These are phyloP conservation scores for Neonectria hederae DNA, from an alignment of 2,329 filamentous ascomycete genomes.

Conservation along the genomic window DNA sequence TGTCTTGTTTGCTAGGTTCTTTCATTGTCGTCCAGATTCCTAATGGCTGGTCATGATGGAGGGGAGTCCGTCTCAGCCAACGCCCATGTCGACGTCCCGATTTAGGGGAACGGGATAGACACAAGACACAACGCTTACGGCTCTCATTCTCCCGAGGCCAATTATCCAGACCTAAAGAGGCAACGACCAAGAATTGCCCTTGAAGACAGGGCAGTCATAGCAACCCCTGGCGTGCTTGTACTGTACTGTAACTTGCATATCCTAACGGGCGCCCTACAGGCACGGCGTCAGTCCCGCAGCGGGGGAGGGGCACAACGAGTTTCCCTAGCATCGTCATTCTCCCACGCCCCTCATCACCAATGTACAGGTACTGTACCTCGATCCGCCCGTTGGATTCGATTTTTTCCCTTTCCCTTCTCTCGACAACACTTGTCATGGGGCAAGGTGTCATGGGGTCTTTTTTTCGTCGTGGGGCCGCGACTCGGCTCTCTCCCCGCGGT, in stretches of 20 bases:
- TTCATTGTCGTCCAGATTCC: neutral
- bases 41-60: slow-evolving; percentile 4
- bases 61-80: neutral
- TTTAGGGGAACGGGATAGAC: too few relatives aligned
- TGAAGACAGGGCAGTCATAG: neutral
- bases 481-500: slow-evolving; percentile 26
- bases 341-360: neutral
- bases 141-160: neutral
- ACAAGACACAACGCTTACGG: neutral
- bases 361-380: slow-evolving; percentile 14
- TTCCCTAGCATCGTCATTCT: neutral
- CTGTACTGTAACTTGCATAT: neutral
- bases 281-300: slow-evolving; percentile 5
- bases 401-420: slow-evolving; percentile 3
- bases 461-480: slow-evolving; percentile 15
- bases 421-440: slow-evolving; percentile 15
- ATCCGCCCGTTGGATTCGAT: neutral
- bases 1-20: neutral
- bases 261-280: slow-evolving; percentile 4
- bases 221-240: neutral
- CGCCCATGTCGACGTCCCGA: neutral
- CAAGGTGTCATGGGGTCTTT: slow-evolving; percentile 17
- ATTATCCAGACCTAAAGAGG: neutral
- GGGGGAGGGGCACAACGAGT: slow-evolving; percentile 17
- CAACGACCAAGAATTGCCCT: neutral